These are phyloP conservation scores for Ceratocystis cubensis DNA, from an alignment of 2,329 filamentous ascomycete genomes.

Conservation along the genomic window DNA sequence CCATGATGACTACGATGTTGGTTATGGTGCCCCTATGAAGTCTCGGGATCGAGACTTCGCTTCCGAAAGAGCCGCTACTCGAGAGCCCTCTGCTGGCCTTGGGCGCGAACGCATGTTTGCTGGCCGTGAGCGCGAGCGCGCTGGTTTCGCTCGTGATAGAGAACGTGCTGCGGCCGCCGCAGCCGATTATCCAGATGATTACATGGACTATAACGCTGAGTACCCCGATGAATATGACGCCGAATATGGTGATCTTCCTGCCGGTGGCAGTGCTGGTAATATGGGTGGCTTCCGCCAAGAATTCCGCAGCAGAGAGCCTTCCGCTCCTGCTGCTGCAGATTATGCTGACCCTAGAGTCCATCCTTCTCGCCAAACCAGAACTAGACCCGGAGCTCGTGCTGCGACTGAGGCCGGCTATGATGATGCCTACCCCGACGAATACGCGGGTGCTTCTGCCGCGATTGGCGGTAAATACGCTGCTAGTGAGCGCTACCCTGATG, in stretches of 20 bases:
- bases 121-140: slow-evolving; percentile 9
- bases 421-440: slow-evolving; percentile 13
- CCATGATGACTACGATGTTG: slow-evolving; percentile 17
- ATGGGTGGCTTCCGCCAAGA: slow-evolving; percentile 18
- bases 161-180: slow-evolving; percentile 15
- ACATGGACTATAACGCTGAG: slow-evolving; percentile 17
- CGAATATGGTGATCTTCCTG: slow-evolving; percentile 17
- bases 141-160: slow-evolving; percentile 7
- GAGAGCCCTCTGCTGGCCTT: slow-evolving; percentile 15
- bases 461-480: slow-evolving; percentile 5
- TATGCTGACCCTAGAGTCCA: slow-evolving; percentile 17
- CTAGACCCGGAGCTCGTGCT: slow-evolving; percentile 4
- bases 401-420: slow-evolving; percentile 16
- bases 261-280: slow-evolving; percentile 15
- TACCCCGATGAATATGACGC: slow-evolving; percentile 15
- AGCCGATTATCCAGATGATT: slow-evolving; percentile 12
- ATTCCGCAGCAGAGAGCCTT: slow-evolving; percentile 13
- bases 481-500: slow-evolving; percentile 2
- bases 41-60: slow-evolving; percentile 7
- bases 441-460: slow-evolving; percentile 5
- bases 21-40: slow-evolving; percentile 15
- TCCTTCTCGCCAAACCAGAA: slow-evolving; percentile 4
- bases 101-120: slow-evolving; percentile 9
- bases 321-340: slow-evolving; percentile 14
- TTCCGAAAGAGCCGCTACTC: slow-evolving; percentile 7